Percentiles rank a stretch among this genome's conserved stretches.
These are phyloP conservation scores for Backusella tuberculispora DNA, from an alignment of 192 early-diverging fungal species.

Conservation along the genomic window DNA sequence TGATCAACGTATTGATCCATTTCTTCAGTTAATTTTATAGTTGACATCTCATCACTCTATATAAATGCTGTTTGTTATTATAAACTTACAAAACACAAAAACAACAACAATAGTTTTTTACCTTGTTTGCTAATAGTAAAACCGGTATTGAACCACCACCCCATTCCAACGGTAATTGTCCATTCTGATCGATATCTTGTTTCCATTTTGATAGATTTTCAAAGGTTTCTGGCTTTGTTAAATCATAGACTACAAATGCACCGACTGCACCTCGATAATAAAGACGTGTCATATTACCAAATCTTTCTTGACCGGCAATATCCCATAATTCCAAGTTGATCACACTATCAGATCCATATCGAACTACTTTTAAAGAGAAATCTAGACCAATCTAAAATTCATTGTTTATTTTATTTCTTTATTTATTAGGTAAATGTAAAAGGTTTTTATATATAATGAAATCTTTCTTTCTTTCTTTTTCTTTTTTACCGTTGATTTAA, in stretches of 20 bases:
- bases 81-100: constrained; percentile 39
- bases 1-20: constrained; percentile 55
- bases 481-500: constrained; percentile 58
- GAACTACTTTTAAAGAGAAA: constrained; percentile 62
- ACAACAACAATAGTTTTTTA: constrained; percentile 22
- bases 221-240: constrained; percentile 59
- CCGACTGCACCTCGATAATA: constrained; percentile 63
- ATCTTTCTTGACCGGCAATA: constrained; percentile 67
- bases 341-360: constrained; percentile 54
- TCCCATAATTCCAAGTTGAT: constrained; percentile 65
- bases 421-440: not conserved
- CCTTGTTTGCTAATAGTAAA: constrained; percentile 61
- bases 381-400: constrained; percentile 60
- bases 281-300: constrained; percentile 60
- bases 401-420: not conserved
- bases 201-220: constrained; percentile 61
- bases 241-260: constrained; percentile 61
- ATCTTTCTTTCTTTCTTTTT: not conserved
- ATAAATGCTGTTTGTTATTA: constrained; percentile 23
- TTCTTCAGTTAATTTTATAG: constrained; percentile 23
- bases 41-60: not conserved
- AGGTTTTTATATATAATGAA: not conserved
- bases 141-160: constrained; percentile 57
- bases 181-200: constrained; percentile 58
- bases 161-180: constrained; percentile 48